Evolutionary conservation across 768 basidiomycete species (phyloP), one percentile per base, ranked within the genome.

Genomic region (Lyophyllum decastes): DNA sequence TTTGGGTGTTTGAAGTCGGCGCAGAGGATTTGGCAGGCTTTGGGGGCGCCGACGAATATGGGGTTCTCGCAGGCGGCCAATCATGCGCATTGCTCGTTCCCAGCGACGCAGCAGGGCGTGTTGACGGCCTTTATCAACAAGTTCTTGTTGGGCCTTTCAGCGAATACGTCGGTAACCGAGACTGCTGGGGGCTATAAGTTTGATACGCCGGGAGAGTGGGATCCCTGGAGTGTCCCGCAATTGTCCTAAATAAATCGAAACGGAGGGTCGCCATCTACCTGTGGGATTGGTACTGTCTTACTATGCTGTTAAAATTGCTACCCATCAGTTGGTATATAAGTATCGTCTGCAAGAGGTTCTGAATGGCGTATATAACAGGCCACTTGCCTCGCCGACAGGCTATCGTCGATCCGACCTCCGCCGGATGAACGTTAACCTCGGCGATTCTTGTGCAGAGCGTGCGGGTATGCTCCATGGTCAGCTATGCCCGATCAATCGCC

Each of bases 31-130:
- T 86, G 72, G 69, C 70, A 78, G 62, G 82, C 82, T 12, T 67
- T 85, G 27, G 81, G 82, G 24, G 72, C 76, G 11, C 45, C 73
- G n/a, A 70, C 75, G 56, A 64, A 66, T 52, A 79, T 80, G 73
- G 84, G 83, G 22, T 77, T 82, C 61, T 81, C 78, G 16, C 79
- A 82, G 68, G 72, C 79, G 12, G 82, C 81, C 38, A 76, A 76
- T 56, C 83, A 86, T 59, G 65, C 66, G 35, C 83, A 86, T 59
- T 86, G 84, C 68, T 66, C 68, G 7, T 84, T 82, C 77, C 84
- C 84, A 1, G 66, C 77, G 10, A 60, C 58, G 35, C 76, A 82
- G 58, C 72, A 77, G 54, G 64, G 69, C 0, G 72, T 76, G 26
- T 66, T 86, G 55, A 73, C 72, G 52, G 82, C 82, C 19, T 86